Evolutionary conservation across 768 basidiomycete genomes (phyloP), one percentile per base, ranked within the genome.

Genomic region (Lyophyllum semitale): DNA sequence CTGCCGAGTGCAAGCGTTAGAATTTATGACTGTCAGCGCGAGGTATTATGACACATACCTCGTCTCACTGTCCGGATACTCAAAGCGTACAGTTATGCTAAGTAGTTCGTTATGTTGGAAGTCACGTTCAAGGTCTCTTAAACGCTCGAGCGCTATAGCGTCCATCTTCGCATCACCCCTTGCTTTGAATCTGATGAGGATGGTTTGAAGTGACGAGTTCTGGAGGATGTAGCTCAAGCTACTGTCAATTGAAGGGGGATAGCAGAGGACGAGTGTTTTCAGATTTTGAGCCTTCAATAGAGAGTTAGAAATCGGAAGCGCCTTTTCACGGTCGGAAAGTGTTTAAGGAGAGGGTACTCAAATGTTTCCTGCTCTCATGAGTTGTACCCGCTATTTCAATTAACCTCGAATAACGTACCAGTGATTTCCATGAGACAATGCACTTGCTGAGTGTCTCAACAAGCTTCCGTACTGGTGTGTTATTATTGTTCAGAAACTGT

Each of bases 391-490:
- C 9, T 6, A 27, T 15, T 37, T 11, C 27, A 4, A 20, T n/a
- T 22, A 33, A 33, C 18, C 18, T 30, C 11, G 38, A 32, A 37
- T n/a, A 30, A 46, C 32, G 13, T 46, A 57, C 51, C 51, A 53
- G 29, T 6, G 29, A 26, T n/a, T 47, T 38, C 57, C 57, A 58
- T 8, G 23, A 17, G 4, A 9, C 33, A n/a, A 58, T 43, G 29
- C 52, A 49, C 9, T 23, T n/a, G 26, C 30, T 20, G 5, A 58
- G 40, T 4, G 32, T 27, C 1, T 49, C 41, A n/a, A 49, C 18
- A 37, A 58, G 47, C 32, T 58, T 35, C 12, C 46, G 29, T 12
- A 35, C 18, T 4, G 51, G 57, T 22, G 27, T 23, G 18, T 49
- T 48, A 26, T 26, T n/a, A n/a, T 17, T 13, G 8, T 18, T 22